Evolutionary conservation across 2,329 filamentous ascomycete genomes (phyloP), one percentile per base, ranked within the genome.

Genomic region (Claviceps fusiformis): DNA sequence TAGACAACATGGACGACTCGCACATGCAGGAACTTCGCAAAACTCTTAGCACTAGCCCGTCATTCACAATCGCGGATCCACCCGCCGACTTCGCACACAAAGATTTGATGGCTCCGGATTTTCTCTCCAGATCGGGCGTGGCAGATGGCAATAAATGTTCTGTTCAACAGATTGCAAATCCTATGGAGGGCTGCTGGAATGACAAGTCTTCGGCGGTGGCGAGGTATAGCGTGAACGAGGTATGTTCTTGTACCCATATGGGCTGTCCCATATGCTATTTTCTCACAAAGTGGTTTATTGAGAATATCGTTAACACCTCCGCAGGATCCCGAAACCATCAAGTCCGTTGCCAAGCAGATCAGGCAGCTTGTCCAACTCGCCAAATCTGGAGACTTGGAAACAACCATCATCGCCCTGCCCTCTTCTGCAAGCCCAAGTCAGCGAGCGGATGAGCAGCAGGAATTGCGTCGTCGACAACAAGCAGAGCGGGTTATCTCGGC

Each of bases 391-490:
- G 73, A 78, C 50, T 71, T 82, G 62, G 78, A 85, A 59, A 78
- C 78, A 29, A 76, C 77, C 11, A 63, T 83, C 44, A 63, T 86
- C 15, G 66, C 83, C 55, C 67, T 85, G 24, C 77, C 79, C 53
- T 67, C 74, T 55, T 69, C 68, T n/a, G 67, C 71, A 57, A 59
- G 61, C 43, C 70, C 71, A 19, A 64, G 67, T 54, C 54, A 68
- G 51, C 77, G 75, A 74, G 67, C 72, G 46, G 66, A 68, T 43
- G 63, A 69, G 57, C 61, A 69, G 13, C 63, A 66, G 49, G 71
- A 76, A 55, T 71, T 79, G 41, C 75, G 71, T 60, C 73, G 74
- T 54, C 77, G 77, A 58, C 70, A 74, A 57, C 70, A 74, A 57
- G 66, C 67, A 29, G 77, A 81, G 66, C 65, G 72, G 31, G 72